Percentiles rank a stretch among this genome's conserved stretches.
Evolutionary conservation across 495 filamentous ascomycete genomes (phyloP).

Genomic region (Xylaria nigripes): DNA sequence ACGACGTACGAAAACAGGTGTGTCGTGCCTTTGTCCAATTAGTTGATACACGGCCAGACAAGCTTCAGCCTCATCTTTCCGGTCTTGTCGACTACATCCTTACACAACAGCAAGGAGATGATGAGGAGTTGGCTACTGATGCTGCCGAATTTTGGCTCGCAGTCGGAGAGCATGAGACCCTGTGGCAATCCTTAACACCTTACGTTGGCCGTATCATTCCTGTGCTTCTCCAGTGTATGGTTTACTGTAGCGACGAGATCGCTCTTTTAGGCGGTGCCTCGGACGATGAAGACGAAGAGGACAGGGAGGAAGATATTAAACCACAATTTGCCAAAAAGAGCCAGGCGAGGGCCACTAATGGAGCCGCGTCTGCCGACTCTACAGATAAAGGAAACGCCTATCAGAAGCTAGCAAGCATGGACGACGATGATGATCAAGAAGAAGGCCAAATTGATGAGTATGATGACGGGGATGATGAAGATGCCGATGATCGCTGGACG

Average conservation of each 20-base stretch:
- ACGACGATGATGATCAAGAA: slow-evolving; percentile 72
- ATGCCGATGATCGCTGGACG: slow-evolving; percentile 92
- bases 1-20: slow-evolving; percentile 80
- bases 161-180: slow-evolving; percentile 73
- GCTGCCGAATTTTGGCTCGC: slow-evolving; percentile 97
- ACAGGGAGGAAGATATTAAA: slow-evolving; percentile 84
- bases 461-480: slow-evolving; percentile 63
- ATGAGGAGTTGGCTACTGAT: slow-evolving; percentile 86
- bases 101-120: slow-evolving; percentile 77
- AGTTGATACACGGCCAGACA: slow-evolving; percentile 83
- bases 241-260: slow-evolving; percentile 92
- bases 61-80: slow-evolving; percentile 78
- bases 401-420: slow-evolving; percentile 43
- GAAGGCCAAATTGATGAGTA: slow-evolving; percentile 85
- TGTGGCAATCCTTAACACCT: slow-evolving; percentile 65
- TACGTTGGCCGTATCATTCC: slow-evolving; percentile 82
- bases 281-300: slow-evolving; percentile 88
- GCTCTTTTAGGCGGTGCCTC: slow-evolving; percentile 69
- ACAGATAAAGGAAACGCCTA: slow-evolving; percentile 42
- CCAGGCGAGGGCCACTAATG: slow-evolving; percentile 40
- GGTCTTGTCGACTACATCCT: slow-evolving; percentile 92
- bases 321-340: slow-evolving; percentile 79
- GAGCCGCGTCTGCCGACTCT: slow-evolving; percentile 39
- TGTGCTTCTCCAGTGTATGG: slow-evolving; percentile 87
- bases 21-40: slow-evolving; percentile 90